Percentiles rank a stretch among this genome's conserved stretches.
phyloP scores from a whole-genome alignment of 2,329 filamentous ascomycete species.

The Pseudocercospora pini-densiflorae region DNA sequence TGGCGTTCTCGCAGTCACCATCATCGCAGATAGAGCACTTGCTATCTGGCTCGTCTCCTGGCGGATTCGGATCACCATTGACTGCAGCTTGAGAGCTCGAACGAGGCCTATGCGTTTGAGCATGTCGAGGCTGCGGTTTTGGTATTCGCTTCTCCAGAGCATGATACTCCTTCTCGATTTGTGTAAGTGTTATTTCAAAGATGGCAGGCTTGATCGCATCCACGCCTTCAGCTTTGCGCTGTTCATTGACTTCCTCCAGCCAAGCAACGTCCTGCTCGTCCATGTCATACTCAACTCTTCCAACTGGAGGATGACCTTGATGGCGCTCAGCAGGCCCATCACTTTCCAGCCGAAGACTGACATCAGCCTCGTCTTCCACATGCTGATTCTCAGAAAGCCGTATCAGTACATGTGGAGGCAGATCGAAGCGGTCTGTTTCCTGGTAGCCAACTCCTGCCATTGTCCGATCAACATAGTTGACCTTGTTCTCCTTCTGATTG shows the following conservation, averaged over 20 bases:
- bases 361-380: conserved; percentile 66
- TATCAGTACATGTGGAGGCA: conserved; percentile 73
- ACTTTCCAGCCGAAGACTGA: conserved; percentile 54
- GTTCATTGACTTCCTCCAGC: conserved; percentile 81
- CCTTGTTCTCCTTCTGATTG: conserved; percentile 77
- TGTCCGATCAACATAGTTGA: conserved; percentile 88
- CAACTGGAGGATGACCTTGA: conserved; percentile 58
- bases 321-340: conserved; percentile 62
- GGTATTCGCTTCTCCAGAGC: conserved; percentile 94
- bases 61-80: conserved; percentile 81
- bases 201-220: conserved; percentile 89
- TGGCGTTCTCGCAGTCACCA: conserved; percentile 99
- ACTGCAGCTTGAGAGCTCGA: conserved; percentile 95
- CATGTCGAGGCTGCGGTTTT: conserved; percentile 94
- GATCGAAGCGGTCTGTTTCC: conserved; percentile 86
- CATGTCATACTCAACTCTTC: conserved; percentile 98
- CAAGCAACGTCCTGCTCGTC: conserved; percentile 98
- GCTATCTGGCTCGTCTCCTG: conserved; percentile 91
- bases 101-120: conserved; percentile 88
- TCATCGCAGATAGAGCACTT: conserved; percentile 99
- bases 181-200: conserved; percentile 97
- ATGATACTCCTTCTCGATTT: conserved; percentile 99
- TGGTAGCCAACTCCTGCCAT: conserved; percentile 98
- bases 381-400: conserved; percentile 65
- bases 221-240: conserved; percentile 73